Evolutionary conservation across 2,329 filamentous ascomycete genomes (phyloP), one percentile per base, ranked within the genome.

Genomic region (Westerdykella aurantiaca): DNA sequence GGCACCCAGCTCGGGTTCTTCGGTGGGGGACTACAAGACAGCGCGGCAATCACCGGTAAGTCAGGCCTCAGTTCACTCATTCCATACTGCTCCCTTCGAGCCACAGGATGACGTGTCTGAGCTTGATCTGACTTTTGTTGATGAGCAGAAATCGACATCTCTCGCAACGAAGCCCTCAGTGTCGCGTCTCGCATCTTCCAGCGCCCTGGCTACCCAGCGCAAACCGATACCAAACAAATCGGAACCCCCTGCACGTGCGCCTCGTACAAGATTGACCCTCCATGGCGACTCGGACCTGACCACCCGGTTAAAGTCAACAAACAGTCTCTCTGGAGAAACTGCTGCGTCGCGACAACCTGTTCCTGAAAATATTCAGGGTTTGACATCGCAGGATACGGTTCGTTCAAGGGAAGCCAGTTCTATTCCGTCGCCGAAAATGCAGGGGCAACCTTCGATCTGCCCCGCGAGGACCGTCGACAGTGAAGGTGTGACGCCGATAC

Each of bases 1-100:
- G 34, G 46, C 39, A 29, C 43, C 52, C 11, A 56, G 53, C 34
- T 42, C 51, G 13, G 39, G 41, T 6, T 60, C 49, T 21, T 44
- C 60, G 1, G 47, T 45, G n/a, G 54, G 51, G 18, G 51, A 45
- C 16, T 61, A 53, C 16, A 44, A 53, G 38, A 55, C 55, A 44
- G 57, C 54, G 18, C 42, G 49, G 11, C 50, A 48, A 21, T 63
- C 61, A 38, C 57, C 57, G 44, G 61, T 65, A 56, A 65, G 61
- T 51, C 38, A 38, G 43, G 46, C 43, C 41, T 58, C 56, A 16
- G 52, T 44, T 17, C 33, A 35, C 16, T 58, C 52, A 48, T 62
- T 53, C 34, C 25, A 50, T 14, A 51, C 58, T 25, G 49, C 51
- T 22, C 25, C 7, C 25, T 39, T 33, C 42, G 56, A 57, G 17